Evolutionary conservation across 148 eudicot species (phyloP).

Genomic region (Diospyros kaki): DNA sequence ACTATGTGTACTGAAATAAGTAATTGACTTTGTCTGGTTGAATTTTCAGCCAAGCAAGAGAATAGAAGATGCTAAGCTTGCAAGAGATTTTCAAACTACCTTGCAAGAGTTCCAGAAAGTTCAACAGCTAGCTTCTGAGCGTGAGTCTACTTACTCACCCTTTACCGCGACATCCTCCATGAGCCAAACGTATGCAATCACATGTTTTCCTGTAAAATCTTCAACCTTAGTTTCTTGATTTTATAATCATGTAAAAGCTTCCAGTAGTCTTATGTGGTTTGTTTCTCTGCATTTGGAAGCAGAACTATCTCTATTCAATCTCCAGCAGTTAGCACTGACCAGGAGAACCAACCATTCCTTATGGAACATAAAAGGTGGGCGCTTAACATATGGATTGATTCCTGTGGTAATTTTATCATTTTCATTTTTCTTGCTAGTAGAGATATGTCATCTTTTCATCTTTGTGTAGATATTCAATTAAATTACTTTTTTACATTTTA

Average conservation of each 20-base stretch:
- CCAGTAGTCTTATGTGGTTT: slow-evolving; percentile 6
- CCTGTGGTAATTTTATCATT: background rate
- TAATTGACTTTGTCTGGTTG: background rate
- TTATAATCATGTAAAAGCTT: background rate
- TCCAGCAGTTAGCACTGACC: slow-evolving; percentile 28
- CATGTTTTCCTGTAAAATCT: slow-evolving; percentile 1
- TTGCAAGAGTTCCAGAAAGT: slow-evolving; percentile 73
- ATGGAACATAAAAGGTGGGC: slow-evolving; percentile 48
- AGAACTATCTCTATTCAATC: slow-evolving; percentile 44
- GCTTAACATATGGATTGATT: background rate
- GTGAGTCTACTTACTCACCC: slow-evolving; percentile 66
- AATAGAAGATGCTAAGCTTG: slow-evolving; percentile 76
- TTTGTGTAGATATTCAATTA: background rate
- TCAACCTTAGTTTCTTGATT: background rate
- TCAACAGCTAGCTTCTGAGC: slow-evolving; percentile 79
- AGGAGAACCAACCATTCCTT: slow-evolving; percentile 59
- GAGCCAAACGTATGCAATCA: slow-evolving; percentile 31
- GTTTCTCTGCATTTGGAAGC: background rate
- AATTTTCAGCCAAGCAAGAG: slow-evolving; percentile 54
- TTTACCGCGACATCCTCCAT: slow-evolving; percentile 39
- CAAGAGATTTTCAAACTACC: slow-evolving; percentile 66
- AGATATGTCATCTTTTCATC: background rate
- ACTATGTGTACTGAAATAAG: background rate
- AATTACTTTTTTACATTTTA: background rate
- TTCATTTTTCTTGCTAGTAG: background rate